Percentiles rank a stretch among this genome's conserved stretches.
Evolutionary conservation across 495 filamentous ascomycete species (phyloP).

Genomic region (Trichoderma asperelloides): DNA sequence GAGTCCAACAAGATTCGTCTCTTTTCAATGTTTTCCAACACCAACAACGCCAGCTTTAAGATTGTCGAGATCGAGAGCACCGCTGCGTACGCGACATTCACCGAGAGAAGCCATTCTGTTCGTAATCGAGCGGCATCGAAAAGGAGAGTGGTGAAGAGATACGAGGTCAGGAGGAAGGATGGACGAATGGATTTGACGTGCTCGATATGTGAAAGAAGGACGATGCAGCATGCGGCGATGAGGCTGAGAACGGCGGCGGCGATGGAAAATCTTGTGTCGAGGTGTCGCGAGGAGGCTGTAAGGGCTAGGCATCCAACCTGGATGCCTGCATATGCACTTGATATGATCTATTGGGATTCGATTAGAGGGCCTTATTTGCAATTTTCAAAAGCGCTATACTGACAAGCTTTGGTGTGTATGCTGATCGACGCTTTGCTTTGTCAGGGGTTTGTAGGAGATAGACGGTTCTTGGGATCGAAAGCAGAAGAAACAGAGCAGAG

Average conservation of each 20-base stretch:
- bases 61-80: conserved; percentile 12
- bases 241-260: conserved; percentile 35
- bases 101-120: conserved; percentile 26
- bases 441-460: background rate
- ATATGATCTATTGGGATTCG: background rate
- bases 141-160: conserved; percentile 42
- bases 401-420: conserved; percentile 4
- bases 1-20: conserved; percentile 23
- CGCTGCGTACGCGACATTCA: background rate
- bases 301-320: conserved; percentile 7
- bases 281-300: conserved; percentile 24
- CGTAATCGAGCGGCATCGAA: conserved; percentile 38
- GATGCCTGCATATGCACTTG: conserved; percentile 1
- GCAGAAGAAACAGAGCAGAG: background rate
- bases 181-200: conserved; percentile 24
- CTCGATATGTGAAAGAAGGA: conserved; percentile 25
- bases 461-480: background rate
- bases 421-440: background rate
- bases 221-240: conserved; percentile 18
- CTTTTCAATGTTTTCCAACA: conserved; percentile 43
- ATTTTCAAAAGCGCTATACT: background rate
- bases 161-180: conserved; percentile 36
- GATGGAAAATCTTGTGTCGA: conserved; percentile 33
- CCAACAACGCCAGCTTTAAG: conserved; percentile 24
- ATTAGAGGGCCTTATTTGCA: background rate